These are phyloP conservation scores for Acidiella bohemica DNA, from an alignment of 495 filamentous ascomycete genomes.

Conservation along the genomic window DNA sequence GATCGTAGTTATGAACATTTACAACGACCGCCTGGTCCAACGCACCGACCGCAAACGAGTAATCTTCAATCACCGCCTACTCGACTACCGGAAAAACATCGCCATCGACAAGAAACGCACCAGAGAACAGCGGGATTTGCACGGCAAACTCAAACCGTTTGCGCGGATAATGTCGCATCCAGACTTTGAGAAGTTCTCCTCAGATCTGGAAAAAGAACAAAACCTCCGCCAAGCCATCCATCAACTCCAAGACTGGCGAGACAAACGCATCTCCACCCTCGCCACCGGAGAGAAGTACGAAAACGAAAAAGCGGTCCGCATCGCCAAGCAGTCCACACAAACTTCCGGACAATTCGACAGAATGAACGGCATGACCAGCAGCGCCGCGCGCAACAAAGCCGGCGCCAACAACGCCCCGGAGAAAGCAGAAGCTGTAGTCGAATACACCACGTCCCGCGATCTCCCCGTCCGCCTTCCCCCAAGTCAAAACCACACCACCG, in stretches of 20 bases:
- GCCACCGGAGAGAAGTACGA: constrained; percentile 89
- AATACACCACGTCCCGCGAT: constrained; percentile 64
- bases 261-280: constrained; percentile 66
- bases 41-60: constrained; percentile 93
- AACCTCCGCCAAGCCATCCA: constrained; percentile 79
- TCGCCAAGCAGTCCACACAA: constrained; percentile 50
- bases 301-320: constrained; percentile 66
- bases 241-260: constrained; percentile 90
- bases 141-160: constrained; percentile 89
- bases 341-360: constrained; percentile 61
- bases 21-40: constrained; percentile 81
- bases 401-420: constrained; percentile 47
- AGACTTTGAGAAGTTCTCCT: constrained; percentile 77
- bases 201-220: constrained; percentile 74
- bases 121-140: constrained; percentile 81
- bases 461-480: constrained; percentile 36
- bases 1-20: constrained; percentile 96
- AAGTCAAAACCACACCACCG: constrained; percentile 18
- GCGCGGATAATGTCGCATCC: constrained; percentile 89
- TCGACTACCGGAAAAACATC: constrained; percentile 83
- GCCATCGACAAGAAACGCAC: constrained; percentile 85
- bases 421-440: constrained; percentile 52
- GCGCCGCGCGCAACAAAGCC: constrained; percentile 33
- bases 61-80: constrained; percentile 83
- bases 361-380: constrained; percentile 41